Conservation (phyloP, 2,329 filamentous ascomycete genomes). For the Sarocladium oryzae region DNA sequence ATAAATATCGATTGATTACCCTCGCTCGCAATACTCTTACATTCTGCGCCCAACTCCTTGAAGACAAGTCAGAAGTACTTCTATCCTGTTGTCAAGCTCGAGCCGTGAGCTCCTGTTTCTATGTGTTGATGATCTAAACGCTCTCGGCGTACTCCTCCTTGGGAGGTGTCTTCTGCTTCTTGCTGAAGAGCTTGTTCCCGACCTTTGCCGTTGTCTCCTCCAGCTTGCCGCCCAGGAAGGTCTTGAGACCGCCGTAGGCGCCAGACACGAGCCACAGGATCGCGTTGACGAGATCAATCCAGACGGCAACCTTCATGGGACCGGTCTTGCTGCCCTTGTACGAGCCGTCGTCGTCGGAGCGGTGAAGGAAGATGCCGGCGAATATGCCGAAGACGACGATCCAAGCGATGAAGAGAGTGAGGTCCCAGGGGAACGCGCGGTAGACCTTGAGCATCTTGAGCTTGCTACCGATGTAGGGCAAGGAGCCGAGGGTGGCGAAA, state of each 20-base stretch:
- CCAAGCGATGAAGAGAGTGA: constrained; percentile 45
- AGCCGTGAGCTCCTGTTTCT: too few species aligned
- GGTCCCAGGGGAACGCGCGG: constrained; percentile 38
- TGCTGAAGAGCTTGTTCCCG: constrained; percentile 30
- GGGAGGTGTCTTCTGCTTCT: constrained; percentile 21
- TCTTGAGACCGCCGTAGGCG: constrained; percentile 40
- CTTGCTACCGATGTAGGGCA: constrained; percentile 26
- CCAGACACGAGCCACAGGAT: constrained; percentile 55
- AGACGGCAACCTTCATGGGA: constrained; percentile 65
- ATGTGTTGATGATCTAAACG: too few species aligned
- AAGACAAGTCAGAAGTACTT: too few species aligned
- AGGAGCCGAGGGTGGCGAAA: constrained; percentile 27
- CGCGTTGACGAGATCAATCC: constrained; percentile 63
- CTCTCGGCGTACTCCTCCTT: constrained; percentile 25
- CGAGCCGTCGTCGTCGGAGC: constrained; percentile 44
- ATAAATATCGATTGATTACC: too few species aligned
- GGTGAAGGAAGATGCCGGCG: constrained; percentile 60
- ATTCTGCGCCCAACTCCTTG: too few species aligned
- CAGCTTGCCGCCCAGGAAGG: constrained; percentile 33
- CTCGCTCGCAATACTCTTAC: too few species aligned
- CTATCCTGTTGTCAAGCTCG: too few species aligned
- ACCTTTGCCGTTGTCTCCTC: constrained; percentile 31
- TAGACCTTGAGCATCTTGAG: constrained; percentile 32
- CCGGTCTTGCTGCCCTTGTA: constrained; percentile 37
- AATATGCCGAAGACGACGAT: constrained; percentile 66